Evolutionary conservation across 495 filamentous ascomycete species (phyloP).

Genomic region (Talaromyces liani): DNA sequence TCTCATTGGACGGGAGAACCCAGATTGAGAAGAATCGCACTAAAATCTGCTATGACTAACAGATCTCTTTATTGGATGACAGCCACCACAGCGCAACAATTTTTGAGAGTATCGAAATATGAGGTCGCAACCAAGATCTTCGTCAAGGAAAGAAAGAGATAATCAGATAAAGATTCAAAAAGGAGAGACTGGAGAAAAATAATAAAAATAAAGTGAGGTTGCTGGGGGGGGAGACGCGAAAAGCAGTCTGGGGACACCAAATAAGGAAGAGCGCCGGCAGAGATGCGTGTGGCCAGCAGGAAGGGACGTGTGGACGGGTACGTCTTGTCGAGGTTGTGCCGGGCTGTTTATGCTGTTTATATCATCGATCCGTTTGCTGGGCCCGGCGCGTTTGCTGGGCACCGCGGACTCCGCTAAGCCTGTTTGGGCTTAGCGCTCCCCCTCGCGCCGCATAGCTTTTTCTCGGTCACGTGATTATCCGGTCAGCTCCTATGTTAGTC

Average conservation of each 20-base stretch:
- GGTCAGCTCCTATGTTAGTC: not conserved
- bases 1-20: not conserved
- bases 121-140: not conserved
- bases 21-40: not conserved
- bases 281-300: not conserved
- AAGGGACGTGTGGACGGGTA: constrained; percentile 2
- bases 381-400: constrained; percentile 22
- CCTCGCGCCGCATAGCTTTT: not conserved
- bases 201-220: not conserved
- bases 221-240: not conserved
- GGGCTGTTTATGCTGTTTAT: constrained; percentile 46
- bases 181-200: not conserved
- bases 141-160: not conserved
- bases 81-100: not conserved
- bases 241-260: not conserved
- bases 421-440: constrained; percentile 14
- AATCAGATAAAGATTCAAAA: not conserved
- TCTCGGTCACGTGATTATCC: not conserved
- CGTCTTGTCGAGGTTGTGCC: constrained; percentile 1
- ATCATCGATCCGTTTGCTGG: constrained; percentile 39
- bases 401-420: constrained; percentile 14
- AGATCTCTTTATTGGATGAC: not conserved
- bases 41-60: constrained; percentile 3
- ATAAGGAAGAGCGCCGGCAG: not conserved
- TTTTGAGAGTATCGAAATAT: not conserved